These are phyloP conservation scores for Castanea crenata DNA, from an alignment of 306 rosid species.

Conservation along the genomic window DNA sequence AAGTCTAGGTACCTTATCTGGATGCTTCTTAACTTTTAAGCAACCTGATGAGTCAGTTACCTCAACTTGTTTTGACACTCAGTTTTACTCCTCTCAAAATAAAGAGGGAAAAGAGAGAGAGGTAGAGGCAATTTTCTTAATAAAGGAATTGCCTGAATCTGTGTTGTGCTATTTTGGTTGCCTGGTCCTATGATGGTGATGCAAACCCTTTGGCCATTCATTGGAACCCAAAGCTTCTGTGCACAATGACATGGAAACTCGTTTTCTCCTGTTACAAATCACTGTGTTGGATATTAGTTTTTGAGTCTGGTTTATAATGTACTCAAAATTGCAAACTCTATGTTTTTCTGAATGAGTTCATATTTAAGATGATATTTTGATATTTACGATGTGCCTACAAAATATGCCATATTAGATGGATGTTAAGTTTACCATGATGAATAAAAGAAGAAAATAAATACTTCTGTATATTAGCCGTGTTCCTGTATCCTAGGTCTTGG, in stretches of 20 bases:
- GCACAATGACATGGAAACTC: background rate
- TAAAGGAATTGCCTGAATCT: background rate
- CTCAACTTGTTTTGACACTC: constrained; percentile 4
- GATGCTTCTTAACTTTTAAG: constrained; percentile 1
- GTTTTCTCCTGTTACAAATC: background rate
- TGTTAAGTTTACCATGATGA: background rate
- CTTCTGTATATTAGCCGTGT: background rate
- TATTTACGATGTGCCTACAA: background rate
- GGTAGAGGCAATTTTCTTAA: background rate
- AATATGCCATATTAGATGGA: background rate
- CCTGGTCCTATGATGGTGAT: background rate
- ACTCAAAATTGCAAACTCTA: background rate
- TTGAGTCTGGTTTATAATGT: background rate
- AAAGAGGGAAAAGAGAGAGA: background rate
- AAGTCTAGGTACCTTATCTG: background rate
- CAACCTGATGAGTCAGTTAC: background rate
- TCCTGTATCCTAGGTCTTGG: background rate
- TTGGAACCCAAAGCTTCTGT: background rate
- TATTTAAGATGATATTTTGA: background rate
- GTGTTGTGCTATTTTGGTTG: background rate
- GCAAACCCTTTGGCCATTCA: background rate
- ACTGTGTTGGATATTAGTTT: background rate
- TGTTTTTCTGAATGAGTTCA: background rate
- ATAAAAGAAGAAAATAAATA: background rate
- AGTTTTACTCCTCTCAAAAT: background rate